phyloP scores from a whole-genome alignment of 2,329 filamentous ascomycete genomes.

The Dendryphion nanum region DNA sequence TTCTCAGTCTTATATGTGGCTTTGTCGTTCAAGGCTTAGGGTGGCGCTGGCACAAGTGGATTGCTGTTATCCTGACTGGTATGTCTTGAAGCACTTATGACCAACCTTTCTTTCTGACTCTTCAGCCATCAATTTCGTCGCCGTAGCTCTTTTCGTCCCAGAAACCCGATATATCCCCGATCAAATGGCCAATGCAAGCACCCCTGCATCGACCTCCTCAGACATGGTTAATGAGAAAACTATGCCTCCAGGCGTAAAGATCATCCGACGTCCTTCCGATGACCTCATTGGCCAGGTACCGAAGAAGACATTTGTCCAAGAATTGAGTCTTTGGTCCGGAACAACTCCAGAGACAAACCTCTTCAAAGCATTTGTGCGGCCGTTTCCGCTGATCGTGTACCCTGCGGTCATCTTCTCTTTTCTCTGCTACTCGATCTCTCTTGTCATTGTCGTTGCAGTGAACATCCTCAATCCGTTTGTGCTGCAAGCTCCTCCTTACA shows the following conservation, averaged over 20 bases:
- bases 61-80: conserved; percentile 20
- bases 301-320: conserved; percentile 35
- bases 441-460: conserved; percentile 40
- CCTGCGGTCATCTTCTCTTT: conserved; percentile 39
- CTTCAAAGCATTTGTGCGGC: conserved; percentile 35
- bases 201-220: no score
- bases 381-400: conserved; percentile 38
- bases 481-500: conserved; percentile 41
- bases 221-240: no score
- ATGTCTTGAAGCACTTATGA: conserved; percentile 1
- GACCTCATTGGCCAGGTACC: conserved; percentile 11
- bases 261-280: no score
- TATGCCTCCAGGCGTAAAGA: no score
- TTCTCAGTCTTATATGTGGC: no score
- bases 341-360: conserved; percentile 28
- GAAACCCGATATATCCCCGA: no score
- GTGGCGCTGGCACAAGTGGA: conserved; percentile 42
- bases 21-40: conserved; percentile 19
- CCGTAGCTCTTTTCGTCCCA: no score
- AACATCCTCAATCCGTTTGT: conserved; percentile 42
- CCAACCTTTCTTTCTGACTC: no score
- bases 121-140: no score
- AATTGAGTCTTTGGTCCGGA: conserved; percentile 37
- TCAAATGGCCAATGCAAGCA: no score
- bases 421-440: conserved; percentile 37